Conservation (phyloP, 2,329 filamentous ascomycete genomes). For the Trichoderma harzianum region DNA sequence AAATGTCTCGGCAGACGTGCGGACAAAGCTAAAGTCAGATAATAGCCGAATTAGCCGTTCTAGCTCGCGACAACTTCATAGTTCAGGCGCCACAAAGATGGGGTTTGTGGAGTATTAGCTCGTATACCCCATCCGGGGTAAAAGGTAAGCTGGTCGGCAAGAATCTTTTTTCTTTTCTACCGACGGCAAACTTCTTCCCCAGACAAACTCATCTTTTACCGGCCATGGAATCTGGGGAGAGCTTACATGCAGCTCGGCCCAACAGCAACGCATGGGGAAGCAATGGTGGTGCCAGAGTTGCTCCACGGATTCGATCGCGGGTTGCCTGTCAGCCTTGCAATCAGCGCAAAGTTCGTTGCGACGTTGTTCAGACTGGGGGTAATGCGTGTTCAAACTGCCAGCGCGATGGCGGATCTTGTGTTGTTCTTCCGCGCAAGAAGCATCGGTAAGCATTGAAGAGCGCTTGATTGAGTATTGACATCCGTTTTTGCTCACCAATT, state of each 20-base stretch:
- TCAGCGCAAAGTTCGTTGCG: conserved; percentile 9
- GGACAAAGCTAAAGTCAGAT: background rate
- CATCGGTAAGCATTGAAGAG: background rate
- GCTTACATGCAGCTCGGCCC: background rate
- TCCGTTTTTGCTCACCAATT: background rate
- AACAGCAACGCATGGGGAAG: background rate
- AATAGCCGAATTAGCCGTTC: conserved; percentile 9
- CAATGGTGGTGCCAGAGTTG: background rate
- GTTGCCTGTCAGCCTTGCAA: background rate
- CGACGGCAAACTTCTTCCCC: conserved; percentile 8
- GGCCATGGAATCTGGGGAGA: conserved; percentile 6
- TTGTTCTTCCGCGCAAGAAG: background rate
- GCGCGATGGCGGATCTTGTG: background rate
- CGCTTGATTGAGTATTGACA: background rate
- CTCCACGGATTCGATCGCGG: background rate
- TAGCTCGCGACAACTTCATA: background rate
- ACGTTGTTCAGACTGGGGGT: background rate
- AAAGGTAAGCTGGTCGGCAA: background rate
- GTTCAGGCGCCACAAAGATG: background rate
- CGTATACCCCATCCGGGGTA: background rate
- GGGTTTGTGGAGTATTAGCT: conserved; percentile 1
- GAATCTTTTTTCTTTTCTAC: background rate
- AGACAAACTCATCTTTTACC: conserved; percentile 1
- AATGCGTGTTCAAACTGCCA: conserved; percentile 4
- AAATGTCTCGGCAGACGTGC: background rate